Evolutionary conservation across 257 asterid genomes (phyloP).

Genomic region (Galeopsis tetrahit): DNA sequence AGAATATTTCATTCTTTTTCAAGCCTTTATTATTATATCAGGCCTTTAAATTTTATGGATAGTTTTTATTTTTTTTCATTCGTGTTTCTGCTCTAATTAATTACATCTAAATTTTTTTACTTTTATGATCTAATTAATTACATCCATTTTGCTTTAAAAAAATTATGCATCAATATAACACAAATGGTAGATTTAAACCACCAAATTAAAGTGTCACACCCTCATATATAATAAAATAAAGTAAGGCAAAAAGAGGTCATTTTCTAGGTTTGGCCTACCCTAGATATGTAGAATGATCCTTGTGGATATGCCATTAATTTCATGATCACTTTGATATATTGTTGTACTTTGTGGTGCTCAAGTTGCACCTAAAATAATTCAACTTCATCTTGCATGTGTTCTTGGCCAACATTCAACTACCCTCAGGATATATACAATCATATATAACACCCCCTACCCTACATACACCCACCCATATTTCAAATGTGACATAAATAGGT

Average conservation of each 20-base stretch:
- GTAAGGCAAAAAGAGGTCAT: constrained; percentile 23
- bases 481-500: constrained; percentile 23
- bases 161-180: too few species aligned
- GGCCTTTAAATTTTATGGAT: too few species aligned
- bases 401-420: constrained; percentile 29
- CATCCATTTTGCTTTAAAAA: too few species aligned
- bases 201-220: background rate
- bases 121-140: too few species aligned
- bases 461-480: constrained; percentile 29
- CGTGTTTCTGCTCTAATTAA: too few species aligned
- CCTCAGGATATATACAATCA: too few species aligned
- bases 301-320: constrained; percentile 35
- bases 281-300: constrained; percentile 33
- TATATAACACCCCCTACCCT: constrained; percentile 2
- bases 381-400: background rate
- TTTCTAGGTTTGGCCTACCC: constrained; percentile 22
- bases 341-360: constrained; percentile 27
- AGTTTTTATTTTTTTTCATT: too few species aligned
- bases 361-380: constrained; percentile 32
- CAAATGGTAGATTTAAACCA: too few species aligned
- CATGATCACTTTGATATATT: constrained; percentile 12
- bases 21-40: too few species aligned
- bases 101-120: too few species aligned
- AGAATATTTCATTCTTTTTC: too few species aligned
- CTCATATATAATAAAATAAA: constrained; percentile 8